phyloP scores from a whole-genome alignment of 495 filamentous ascomycete genomes.

The Pyrenopolyporus hunteri region DNA sequence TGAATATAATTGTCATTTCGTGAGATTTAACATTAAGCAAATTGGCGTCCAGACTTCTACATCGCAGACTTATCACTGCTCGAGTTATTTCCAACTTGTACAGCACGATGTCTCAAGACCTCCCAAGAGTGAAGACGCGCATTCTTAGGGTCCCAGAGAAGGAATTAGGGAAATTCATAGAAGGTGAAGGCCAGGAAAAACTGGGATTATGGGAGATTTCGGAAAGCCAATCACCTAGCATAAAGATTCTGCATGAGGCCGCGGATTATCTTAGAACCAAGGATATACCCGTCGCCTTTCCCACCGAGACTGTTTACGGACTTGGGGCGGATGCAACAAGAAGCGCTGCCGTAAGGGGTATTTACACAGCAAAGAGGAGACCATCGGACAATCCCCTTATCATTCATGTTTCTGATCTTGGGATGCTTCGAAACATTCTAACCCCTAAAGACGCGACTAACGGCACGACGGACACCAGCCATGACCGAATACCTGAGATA shows the following conservation, averaged over 20 bases:
- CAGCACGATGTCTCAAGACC: constrained; percentile 41
- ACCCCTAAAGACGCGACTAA: constrained; percentile 32
- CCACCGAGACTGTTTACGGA: constrained; percentile 98
- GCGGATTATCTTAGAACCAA: constrained; percentile 65
- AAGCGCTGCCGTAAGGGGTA: constrained; percentile 81
- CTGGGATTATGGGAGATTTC: constrained; percentile 38
- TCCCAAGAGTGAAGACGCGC: constrained; percentile 24
- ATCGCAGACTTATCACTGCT: constrained; percentile 22
- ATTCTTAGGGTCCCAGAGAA: constrained; percentile 25
- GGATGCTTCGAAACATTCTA: constrained; percentile 75
- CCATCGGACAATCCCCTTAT: constrained; percentile 96
- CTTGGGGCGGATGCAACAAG: constrained; percentile 93
- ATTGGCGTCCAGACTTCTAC: constrained; percentile 32
- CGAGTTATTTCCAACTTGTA: constrained; percentile 34
- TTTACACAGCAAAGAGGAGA: constrained; percentile 87
- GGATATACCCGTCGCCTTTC: constrained; percentile 86
- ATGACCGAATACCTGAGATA: constrained; percentile 72
- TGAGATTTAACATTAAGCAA: constrained; percentile 19
- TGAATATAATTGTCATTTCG: no score
- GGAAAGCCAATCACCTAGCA: constrained; percentile 20
- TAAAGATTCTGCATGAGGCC: constrained; percentile 55
- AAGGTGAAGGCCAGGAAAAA: constrained; percentile 30
- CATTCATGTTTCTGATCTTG: constrained; percentile 82
- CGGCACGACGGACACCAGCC: constrained; percentile 33
- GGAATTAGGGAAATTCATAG: constrained; percentile 33